Percentiles rank a stretch among this genome's conserved stretches.
phyloP scores from a whole-genome alignment of 352 stramenopile genomes.

The Aphanomyces cochlioides region DNA sequence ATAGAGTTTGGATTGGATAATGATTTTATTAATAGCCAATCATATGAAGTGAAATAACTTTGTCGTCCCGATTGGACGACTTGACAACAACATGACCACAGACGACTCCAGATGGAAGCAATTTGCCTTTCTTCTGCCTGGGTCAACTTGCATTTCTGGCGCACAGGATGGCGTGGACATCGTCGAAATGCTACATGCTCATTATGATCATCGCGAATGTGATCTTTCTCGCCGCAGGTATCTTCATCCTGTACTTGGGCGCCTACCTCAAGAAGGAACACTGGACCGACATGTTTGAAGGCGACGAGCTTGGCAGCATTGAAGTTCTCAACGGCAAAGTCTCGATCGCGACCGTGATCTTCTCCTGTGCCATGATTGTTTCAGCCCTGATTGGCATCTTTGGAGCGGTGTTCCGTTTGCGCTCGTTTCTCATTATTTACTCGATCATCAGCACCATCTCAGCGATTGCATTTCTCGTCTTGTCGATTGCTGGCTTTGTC shows the following conservation, averaged over 20 bases:
- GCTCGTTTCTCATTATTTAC: conserved; percentile 59
- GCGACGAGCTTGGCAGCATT: conserved; percentile 39
- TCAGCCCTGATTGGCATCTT: conserved; percentile 55
- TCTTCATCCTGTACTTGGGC: conserved; percentile 63
- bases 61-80: too few species aligned
- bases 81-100: too few species aligned
- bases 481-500: conserved; percentile 35
- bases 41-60: too few species aligned
- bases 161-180: conserved; percentile 10
- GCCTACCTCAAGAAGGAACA: conserved; percentile 53
- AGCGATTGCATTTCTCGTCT: conserved; percentile 40
- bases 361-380: conserved; percentile 57
- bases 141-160: too few species aligned
- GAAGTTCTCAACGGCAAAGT: conserved; percentile 39
- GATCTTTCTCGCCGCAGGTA: conserved; percentile 59
- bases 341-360: conserved; percentile 38
- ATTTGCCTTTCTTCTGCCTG: too few species aligned
- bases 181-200: conserved; percentile 29
- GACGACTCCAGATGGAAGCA: too few species aligned
- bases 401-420: conserved; percentile 54
- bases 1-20: too few species aligned
- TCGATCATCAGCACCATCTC: conserved; percentile 32
- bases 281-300: conserved; percentile 72
- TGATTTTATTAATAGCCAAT: too few species aligned
- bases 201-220: conserved; percentile 65